Evolutionary conservation across 441 rosid species (phyloP), one percentile per base, ranked within the genome.

Genomic region (Syzygium syzygioides): DNA sequence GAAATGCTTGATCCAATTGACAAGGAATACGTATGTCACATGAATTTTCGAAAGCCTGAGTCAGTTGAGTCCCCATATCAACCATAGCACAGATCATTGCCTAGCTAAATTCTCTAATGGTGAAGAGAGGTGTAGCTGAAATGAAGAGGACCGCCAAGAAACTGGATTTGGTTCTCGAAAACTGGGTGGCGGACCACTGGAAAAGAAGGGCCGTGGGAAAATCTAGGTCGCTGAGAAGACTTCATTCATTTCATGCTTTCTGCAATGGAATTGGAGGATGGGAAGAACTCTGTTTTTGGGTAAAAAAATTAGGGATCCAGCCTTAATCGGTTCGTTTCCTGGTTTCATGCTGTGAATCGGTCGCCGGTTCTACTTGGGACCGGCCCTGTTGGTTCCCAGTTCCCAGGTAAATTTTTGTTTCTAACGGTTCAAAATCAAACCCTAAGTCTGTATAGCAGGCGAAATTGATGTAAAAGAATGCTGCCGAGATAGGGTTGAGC

Each of bases 171-270:
- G 79, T 91, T 50, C 17, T 92, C 4, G 92, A 87, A 28, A 91
- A 79, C 28, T 91, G 93, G 93, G 85, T 92, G 23, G 50, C 80
- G 0, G 91, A 90, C 68, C 92, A 89, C 76, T 68, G 89, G 20
- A 37, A n/a, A 34, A 90, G 79, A 79, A 91, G 91, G 89, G 79
- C 79, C 8, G 15, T 28, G 26, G 66, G 76, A 68, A 48, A 45
- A 60, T 89, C 86, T 45, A 55, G n/a, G 87, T 64, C 54, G 87
- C 85, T 62, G 89, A 89, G 57, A 86, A 62, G 92, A 92, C 86
- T 90, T 90, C 90, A 85, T 90, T 55, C 89, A 91, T 87, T 89
- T 89, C 25, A 79, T 92, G 92, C 34, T 93, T 34, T 90, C 92
- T 64, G 37, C 34, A 41, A 20, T 11, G 52, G 9, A 71, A 83